A percentile compares a stretch with the other conserved stretches of the same genome.
phyloP scores from a whole-genome alignment of 108 stramenopile genomes.

The Aurantiochytrium sp. region DNA sequence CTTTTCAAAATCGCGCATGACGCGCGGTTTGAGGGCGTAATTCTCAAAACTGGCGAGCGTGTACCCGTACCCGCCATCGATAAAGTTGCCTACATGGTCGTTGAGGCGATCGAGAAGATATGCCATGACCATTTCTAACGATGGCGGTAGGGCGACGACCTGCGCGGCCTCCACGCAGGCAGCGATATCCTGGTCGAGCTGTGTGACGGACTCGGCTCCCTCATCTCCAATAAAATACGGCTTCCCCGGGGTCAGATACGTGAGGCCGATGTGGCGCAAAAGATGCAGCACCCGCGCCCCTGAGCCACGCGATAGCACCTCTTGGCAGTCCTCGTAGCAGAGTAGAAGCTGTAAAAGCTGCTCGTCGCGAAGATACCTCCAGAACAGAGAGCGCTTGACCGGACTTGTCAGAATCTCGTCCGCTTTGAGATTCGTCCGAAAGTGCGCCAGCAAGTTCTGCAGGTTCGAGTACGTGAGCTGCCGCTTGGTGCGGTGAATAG shows the following conservation, averaged over 20 bases:
- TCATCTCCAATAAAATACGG: neutral
- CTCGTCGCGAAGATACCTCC: neutral
- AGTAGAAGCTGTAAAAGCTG: neutral
- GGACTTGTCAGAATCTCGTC: neutral
- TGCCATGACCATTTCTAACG: neutral
- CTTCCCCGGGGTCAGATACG: neutral
- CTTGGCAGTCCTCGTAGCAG: neutral
- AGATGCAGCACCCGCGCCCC: neutral
- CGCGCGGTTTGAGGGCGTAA: neutral
- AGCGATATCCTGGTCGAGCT: neutral
- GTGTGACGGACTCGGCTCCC: neutral
- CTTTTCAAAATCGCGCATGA: neutral
- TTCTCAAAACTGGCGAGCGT: neutral
- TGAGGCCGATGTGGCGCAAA: neutral
- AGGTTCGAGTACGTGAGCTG: slow-evolving; percentile 4
- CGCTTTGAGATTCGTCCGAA: neutral
- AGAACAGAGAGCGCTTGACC: neutral
- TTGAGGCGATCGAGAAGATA: neutral
- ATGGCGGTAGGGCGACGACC: neutral
- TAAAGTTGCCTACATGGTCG: neutral
- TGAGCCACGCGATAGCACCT: neutral
- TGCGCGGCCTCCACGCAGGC: neutral
- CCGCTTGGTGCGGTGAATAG: neutral
- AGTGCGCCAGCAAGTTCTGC: neutral
- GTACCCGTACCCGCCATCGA: neutral